A percentile compares a stretch with the other conserved stretches of the same genome.
Conservation (phyloP, 176 grass and related monocot species). For the Triticum timopheevii region DNA sequence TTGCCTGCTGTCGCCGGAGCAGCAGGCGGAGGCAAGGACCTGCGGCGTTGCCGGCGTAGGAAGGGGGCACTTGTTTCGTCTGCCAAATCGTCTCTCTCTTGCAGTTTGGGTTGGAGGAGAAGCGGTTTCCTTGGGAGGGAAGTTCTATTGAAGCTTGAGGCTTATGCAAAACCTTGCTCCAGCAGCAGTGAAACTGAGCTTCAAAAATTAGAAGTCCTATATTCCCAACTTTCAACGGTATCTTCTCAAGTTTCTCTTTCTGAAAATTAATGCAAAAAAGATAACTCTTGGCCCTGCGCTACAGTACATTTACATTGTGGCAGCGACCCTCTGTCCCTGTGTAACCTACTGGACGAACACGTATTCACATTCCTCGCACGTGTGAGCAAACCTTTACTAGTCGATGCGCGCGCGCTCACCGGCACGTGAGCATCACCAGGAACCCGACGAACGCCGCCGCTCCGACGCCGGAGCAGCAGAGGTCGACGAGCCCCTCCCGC, state of each 20-base stretch:
- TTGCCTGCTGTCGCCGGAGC: too few relatives aligned
- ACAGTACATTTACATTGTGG: background rate
- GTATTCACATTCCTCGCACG: background rate
- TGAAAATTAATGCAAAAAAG: background rate
- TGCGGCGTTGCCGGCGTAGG: too few relatives aligned
- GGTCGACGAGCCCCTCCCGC: conserved; percentile 47
- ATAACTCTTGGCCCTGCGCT: background rate
- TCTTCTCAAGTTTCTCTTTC: background rate
- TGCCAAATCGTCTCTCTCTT: too few relatives aligned
- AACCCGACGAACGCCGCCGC: conserved; percentile 36
- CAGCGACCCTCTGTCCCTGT: background rate
- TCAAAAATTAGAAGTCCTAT: background rate
- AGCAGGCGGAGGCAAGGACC: too few relatives aligned
- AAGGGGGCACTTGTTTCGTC: too few relatives aligned
- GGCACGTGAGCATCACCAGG: conserved; percentile 31
- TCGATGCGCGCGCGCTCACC: background rate
- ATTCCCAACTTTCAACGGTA: background rate
- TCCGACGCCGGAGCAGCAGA: conserved; percentile 42
- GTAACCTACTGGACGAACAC: background rate
- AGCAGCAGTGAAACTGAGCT: background rate
- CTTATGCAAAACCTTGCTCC: background rate
- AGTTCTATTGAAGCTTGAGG: background rate
- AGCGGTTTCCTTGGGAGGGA: background rate
- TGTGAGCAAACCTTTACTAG: background rate
- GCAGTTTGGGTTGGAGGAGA: too few relatives aligned